Evolutionary conservation across 805 yeast species (phyloP), one percentile per base, ranked within the genome.

Genomic region (Cyberlindnera americana): DNA sequence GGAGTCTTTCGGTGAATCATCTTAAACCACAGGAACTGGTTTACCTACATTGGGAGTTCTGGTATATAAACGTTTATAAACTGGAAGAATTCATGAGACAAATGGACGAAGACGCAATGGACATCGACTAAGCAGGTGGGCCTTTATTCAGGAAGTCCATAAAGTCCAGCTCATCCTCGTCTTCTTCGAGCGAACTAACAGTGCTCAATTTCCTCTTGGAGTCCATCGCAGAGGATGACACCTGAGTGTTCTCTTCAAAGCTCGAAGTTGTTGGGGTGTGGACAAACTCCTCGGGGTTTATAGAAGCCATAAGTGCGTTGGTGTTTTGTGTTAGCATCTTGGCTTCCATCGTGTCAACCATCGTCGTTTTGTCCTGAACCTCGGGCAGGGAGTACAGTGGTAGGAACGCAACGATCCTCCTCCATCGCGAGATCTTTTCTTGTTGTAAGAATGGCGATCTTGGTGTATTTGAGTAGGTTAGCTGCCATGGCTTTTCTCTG

Each of bases 401-500:
- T 26, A 76, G 44, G 50, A 56, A 59, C 37, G 61, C 54, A 19
- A 72, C 35, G 36, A 57, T 40, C 9, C 53, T 59, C 47, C 80
- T 63, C 75, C 76, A 72, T 9, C 25, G 31, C 2, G 54, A 38
- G 5, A 54, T 38, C 35, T 62, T 64, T 33, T 60, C 59, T 13
- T 50, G 42, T 16, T 60, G 45, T 32, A 45, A 33, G 19, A 45
- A 38, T 10, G 51, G 51, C 11, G 49, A 44, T 13, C 46, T 38
- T 12, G 60, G 65, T 1, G 63, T 56, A 10, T 48, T 40, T 4
- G 36, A 12, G 13, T 40, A 66, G 1, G 72, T 64, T 42, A 71
- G 64, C 34, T 67, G 66, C 95, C 95, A 87, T 1, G 95, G 95
- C 43, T 67, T 72, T 56, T 89, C 97, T 40, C 95, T 69, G 46